Evolutionary conservation across 257 asterid species (phyloP), one percentile per base, ranked within the genome.

Genomic region (Penstemon eatonii): DNA sequence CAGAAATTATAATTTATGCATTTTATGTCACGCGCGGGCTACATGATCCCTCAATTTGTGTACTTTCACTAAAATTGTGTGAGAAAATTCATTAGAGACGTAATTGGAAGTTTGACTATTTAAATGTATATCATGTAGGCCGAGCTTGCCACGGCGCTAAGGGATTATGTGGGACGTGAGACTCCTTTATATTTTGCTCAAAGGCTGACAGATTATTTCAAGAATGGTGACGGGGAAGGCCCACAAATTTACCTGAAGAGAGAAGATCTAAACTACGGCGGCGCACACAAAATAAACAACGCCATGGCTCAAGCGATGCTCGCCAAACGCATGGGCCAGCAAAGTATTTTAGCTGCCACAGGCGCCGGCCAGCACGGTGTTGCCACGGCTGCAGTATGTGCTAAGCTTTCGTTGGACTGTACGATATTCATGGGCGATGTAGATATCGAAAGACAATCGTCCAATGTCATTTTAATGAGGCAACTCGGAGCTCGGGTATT

Each of bases 361-460:
- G 96, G 96, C 1, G 92, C 98, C 39, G 92, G 95, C 42, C 95
- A 86, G 73, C 98, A 92, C 7, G 95, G 98, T 19, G 82, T 92
- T 13, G 95, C 96, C 0, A 89, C 91, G 0, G 95, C 95, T 0
- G 90, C 95, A 0, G 94, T 73, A 0, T 92, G 96, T 76, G 95
- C 96, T 7, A 86, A 86, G 79, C 89, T 87, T 7, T 72, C 49
- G 6, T 65, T 92, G 76, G 80, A 83, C 4, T 92, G 98, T 61
- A 81, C 81, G 0, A 19, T 87, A 38, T 64, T 81, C 46, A 87
- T 92, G 88, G 95, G 91, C 33, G 44, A 67, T 49, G 45, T 59
- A 33, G 96, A 87, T 56, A 78, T 84, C 75, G 85, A 78, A 51
- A 87, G 87, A 54, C 96, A 86, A 63, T 51, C 88, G 0, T 66